A percentile compares a stretch with the other conserved stretches of the same genome.
phyloP scores from a whole-genome alignment of 179 eudicot genomes.

The Pouteria campechiana region DNA sequence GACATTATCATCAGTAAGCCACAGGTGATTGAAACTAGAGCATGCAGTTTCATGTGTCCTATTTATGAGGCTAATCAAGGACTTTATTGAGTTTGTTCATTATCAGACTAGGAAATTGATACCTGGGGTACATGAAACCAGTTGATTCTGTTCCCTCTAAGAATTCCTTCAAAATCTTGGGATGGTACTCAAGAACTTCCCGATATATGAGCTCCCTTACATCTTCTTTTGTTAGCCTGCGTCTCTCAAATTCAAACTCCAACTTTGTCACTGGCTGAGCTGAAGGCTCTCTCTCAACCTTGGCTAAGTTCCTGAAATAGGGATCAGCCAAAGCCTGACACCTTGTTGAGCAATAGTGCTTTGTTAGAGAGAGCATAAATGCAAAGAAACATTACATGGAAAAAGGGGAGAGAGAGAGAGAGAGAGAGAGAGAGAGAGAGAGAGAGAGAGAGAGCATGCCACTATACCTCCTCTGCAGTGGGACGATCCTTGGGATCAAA shows the following conservation, averaged over 20 bases:
- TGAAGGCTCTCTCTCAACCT: slow-evolving; percentile 50
- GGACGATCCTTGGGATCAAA: slow-evolving; percentile 36
- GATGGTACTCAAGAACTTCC: slow-evolving; percentile 58
- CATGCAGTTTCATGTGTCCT: too few relatives aligned
- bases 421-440: not conserved
- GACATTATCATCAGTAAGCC: too few relatives aligned
- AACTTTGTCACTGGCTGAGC: slow-evolving; percentile 41
- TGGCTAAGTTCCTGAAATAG: slow-evolving; percentile 47
- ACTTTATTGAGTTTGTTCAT: too few relatives aligned
- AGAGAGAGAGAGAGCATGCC: not conserved
- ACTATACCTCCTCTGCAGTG: slow-evolving; percentile 26
- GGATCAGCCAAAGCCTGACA: slow-evolving; percentile 59
- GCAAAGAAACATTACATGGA: too few relatives aligned
- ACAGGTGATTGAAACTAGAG: too few relatives aligned
- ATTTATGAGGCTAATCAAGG: too few relatives aligned
- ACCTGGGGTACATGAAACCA: slow-evolving; percentile 39
- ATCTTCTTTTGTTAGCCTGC: slow-evolving; percentile 46
- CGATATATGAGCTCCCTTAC: slow-evolving; percentile 49
- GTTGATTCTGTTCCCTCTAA: slow-evolving; percentile 26
- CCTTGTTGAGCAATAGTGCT: not conserved
- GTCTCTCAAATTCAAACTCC: slow-evolving; percentile 62
- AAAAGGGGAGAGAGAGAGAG: not conserved
- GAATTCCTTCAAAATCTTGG: slow-evolving; percentile 45
- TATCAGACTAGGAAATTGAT: not conserved
- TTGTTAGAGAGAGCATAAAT: not conserved